Evolutionary conservation across 805 yeast species (phyloP).

Genomic region (Crinitomyces ghanaensis): DNA sequence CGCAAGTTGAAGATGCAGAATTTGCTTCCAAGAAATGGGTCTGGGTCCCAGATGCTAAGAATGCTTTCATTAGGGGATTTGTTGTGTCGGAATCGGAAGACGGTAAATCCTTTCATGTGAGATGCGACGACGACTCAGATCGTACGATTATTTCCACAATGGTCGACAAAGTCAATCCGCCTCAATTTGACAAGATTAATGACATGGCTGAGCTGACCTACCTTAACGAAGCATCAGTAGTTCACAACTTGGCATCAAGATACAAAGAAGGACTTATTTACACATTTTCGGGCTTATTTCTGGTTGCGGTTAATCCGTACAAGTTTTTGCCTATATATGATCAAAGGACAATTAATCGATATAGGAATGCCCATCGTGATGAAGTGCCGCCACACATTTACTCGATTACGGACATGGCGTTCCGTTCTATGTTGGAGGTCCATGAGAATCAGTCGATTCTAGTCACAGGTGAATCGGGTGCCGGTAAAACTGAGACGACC

Average conservation of each 20-base stretch:
- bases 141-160: constrained; percentile 33
- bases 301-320: constrained; percentile 95
- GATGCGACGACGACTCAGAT: constrained; percentile 32
- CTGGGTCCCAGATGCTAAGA: constrained; percentile 59
- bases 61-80: constrained; percentile 50
- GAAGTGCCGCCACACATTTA: constrained; percentile 68
- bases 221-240: constrained; percentile 91
- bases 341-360: constrained; percentile 42
- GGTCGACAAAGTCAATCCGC: constrained; percentile 70
- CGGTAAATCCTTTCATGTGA: constrained; percentile 29
- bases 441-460: constrained; percentile 75
- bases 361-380: constrained; percentile 36
- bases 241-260: constrained; percentile 67
- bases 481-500: constrained; percentile 97
- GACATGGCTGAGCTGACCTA: constrained; percentile 95
- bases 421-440: constrained; percentile 56
- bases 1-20: constrained; percentile 18
- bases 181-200: constrained; percentile 77
- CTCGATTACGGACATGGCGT: constrained; percentile 81
- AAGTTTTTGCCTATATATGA: constrained; percentile 61
- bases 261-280: constrained; percentile 71
- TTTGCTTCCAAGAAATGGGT: constrained; percentile 45
- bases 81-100: constrained; percentile 35
- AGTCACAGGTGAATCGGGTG: constrained; percentile 99
- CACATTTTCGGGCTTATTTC: constrained; percentile 88